These are phyloP conservation scores for Penstemon newberryi DNA, from an alignment of 257 asterid genomes.

Conservation along the genomic window DNA sequence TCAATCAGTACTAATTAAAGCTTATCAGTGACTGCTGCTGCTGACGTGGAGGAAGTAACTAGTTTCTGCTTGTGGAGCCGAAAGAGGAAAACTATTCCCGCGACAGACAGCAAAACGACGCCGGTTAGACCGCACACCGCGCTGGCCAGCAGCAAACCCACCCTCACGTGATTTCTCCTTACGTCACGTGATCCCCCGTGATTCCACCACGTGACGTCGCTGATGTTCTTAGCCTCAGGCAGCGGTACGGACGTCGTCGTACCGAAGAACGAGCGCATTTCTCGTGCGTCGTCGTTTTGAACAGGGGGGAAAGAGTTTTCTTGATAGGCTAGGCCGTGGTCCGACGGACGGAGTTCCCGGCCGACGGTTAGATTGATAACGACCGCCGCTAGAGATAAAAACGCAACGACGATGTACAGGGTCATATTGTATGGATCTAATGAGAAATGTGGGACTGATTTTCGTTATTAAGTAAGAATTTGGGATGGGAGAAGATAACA, in stretches of 20 bases:
- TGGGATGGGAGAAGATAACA: neutral
- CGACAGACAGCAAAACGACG: slow-evolving; percentile 54
- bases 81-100: slow-evolving; percentile 47
- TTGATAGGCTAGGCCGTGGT: slow-evolving; percentile 49
- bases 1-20: neutral
- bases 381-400: slow-evolving; percentile 4
- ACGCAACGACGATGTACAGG: slow-evolving; percentile 29
- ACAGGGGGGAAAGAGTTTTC: slow-evolving; percentile 27
- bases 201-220: slow-evolving; percentile 45
- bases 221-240: slow-evolving; percentile 71
- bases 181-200: slow-evolving; percentile 35
- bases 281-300: slow-evolving; percentile 25
- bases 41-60: slow-evolving; percentile 24
- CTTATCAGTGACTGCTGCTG: slow-evolving; percentile 24
- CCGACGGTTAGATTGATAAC: slow-evolving; percentile 19
- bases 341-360: slow-evolving; percentile 50
- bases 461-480: neutral
- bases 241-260: slow-evolving; percentile 39
- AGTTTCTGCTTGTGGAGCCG: slow-evolving; percentile 40
- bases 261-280: slow-evolving; percentile 36
- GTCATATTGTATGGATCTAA: neutral
- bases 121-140: slow-evolving; percentile 67
- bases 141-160: slow-evolving; percentile 52
- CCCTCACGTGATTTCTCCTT: slow-evolving; percentile 43
- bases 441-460: neutral